A percentile compares a stretch with the other conserved stretches of the same genome.
These are phyloP conservation scores for Linaria vulgaris DNA, from an alignment of 257 asterid genomes.

Conservation along the genomic window DNA sequence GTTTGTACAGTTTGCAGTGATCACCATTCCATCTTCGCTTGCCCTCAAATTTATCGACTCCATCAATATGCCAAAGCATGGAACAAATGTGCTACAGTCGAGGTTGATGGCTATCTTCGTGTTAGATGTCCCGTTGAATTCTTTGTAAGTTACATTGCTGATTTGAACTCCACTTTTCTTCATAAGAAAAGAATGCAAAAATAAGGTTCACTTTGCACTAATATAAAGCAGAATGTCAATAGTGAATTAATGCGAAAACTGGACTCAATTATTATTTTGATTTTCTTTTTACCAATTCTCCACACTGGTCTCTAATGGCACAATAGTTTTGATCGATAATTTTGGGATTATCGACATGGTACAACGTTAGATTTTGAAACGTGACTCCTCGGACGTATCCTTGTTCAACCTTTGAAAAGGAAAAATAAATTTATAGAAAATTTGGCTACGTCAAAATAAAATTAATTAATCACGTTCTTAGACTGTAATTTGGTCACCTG, in stretches of 20 bases:
- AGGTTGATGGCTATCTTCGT: slow-evolving; percentile 48
- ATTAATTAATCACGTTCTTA: background rate
- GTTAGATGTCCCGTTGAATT: slow-evolving; percentile 50
- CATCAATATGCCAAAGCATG: slow-evolving; percentile 47
- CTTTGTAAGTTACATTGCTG: slow-evolving; percentile 42
- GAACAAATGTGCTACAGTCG: slow-evolving; percentile 53
- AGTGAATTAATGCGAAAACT: no score
- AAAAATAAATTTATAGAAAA: background rate
- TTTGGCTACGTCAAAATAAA: background rate
- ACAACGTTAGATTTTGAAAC: slow-evolving; percentile 48
- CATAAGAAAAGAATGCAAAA: no score
- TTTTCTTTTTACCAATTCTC: slow-evolving; percentile 32
- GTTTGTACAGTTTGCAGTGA: slow-evolving; percentile 45
- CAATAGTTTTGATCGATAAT: slow-evolving; percentile 73
- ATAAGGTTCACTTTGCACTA: no score
- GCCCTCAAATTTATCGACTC: slow-evolving; percentile 34
- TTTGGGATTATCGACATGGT: slow-evolving; percentile 49
- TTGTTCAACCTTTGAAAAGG: slow-evolving; percentile 41
- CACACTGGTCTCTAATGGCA: slow-evolving; percentile 35
- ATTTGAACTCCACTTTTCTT: slow-evolving; percentile 62
- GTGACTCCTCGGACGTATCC: slow-evolving; percentile 48
- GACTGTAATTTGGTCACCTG: slow-evolving; percentile 34
- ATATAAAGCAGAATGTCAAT: no score
- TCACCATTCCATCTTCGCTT: slow-evolving; percentile 26
- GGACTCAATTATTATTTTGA: slow-evolving; percentile 1